Base-by-base conservation (phyloP, 202 grass and related monocot genomes). In the Eragrostis tef region DNA sequence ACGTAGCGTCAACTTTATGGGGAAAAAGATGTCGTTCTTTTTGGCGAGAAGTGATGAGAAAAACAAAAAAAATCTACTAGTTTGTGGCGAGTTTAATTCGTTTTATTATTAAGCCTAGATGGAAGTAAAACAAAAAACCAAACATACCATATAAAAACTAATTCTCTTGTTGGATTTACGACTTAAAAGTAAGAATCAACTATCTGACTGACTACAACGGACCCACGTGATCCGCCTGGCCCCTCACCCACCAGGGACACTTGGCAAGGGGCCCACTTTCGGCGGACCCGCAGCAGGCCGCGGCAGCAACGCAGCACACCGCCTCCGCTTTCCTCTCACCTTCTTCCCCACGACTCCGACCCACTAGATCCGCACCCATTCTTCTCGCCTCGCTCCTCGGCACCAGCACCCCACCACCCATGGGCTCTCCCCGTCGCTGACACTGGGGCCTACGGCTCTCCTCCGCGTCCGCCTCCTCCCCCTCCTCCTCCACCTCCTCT, bases 381-480 rank as follows among this genome's bases (percentile, higher is more conserved):
- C 63, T 75, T 70, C 76, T 80, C 64, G 71, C 54, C 82, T 58
- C 79, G 56, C 46, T 36, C 61, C 17, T 78, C 75, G 59, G 59
- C 72, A 9, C 44, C 76, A 47, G 6, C 46, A 41, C 22, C 54
- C n/a, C 43, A 56, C 74, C 81, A 64, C 80, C 81, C 66, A 86
- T 71, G 83, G 78, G 39, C 65, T 70, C 57, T 43, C 78, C 45
- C 77, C 70, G 43, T 17, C 71, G 54, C 65, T 89, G 72, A 89
- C 58, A 64, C 82, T 81, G 71, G 82, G 48, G 27, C 71, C 68
- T 49, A 12, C 45, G 46, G 31, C 45, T 53, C 22, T 54, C 39
- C 24, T 1, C 34, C 83, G 67, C 88, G 6, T 82, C 74, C 74
- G 60, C 75, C 42, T 63, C 44, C 39, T 36, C 22, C 20, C 8